Conservation (phyloP, 1,139 yeast genomes). For the Pneumocystis wakefieldiae region DNA sequence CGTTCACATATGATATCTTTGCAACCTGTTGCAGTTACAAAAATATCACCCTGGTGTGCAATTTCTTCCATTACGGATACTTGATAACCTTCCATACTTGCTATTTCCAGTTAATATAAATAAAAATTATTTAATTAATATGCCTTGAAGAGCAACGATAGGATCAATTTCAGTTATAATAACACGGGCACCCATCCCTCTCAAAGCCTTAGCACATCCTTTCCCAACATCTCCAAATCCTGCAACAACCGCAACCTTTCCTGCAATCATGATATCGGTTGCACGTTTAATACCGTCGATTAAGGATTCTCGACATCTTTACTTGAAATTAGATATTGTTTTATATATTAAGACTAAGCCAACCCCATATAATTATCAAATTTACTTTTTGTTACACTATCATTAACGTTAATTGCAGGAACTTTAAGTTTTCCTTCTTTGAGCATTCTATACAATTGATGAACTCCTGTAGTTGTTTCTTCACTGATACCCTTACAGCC, state of each 20-base stretch:
- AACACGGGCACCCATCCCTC: constrained; percentile 99
- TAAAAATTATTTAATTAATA: constrained; percentile 45
- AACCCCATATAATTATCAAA: constrained; percentile 99
- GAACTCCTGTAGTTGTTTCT: constrained; percentile 99
- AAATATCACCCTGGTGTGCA: constrained; percentile 86
- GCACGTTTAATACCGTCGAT: constrained; percentile 46
- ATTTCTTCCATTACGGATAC: constrained; percentile 94
- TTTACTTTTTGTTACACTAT: constrained; percentile 98
- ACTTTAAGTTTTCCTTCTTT: constrained; percentile 84
- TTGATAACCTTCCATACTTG: constrained; percentile 56
- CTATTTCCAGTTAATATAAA: background rate
- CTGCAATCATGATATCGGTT: constrained; percentile 99
- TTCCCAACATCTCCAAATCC: constrained; percentile 99
- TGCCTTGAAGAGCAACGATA: constrained; percentile 98
- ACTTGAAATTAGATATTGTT: constrained; percentile 66
- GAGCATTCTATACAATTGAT: constrained; percentile 94
- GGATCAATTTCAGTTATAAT: constrained; percentile 97
- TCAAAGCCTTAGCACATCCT: constrained; percentile 99
- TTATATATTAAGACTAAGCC: constrained; percentile 77
- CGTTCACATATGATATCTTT: constrained; percentile 89
- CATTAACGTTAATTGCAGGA: constrained; percentile 99
- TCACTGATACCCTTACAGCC: constrained; percentile 94
- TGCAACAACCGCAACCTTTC: constrained; percentile 97
- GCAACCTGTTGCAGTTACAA: constrained; percentile 99
- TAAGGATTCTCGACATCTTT: background rate